A percentile compares a stretch with the other conserved stretches of the same genome.
Conservation (phyloP, 2,329 filamentous ascomycete genomes). For the Phyllosticta citribraziliensis region DNA sequence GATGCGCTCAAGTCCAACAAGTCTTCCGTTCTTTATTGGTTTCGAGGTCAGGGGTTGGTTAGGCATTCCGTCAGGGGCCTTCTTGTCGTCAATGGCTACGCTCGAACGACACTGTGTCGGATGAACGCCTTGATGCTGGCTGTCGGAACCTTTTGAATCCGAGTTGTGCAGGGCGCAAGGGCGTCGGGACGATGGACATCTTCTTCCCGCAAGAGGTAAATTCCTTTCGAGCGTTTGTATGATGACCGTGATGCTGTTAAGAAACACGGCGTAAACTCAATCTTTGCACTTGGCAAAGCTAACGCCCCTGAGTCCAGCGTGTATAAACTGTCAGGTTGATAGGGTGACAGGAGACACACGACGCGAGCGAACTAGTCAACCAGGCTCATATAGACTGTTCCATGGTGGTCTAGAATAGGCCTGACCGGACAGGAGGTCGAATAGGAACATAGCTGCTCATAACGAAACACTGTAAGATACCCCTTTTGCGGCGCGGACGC, state of each 20-base stretch:
- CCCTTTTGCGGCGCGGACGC: background rate
- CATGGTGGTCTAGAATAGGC: background rate
- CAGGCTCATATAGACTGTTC: background rate
- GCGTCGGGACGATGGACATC: background rate
- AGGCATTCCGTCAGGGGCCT: background rate
- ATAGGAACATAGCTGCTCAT: background rate
- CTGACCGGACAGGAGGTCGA: background rate
- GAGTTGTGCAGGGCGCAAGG: background rate
- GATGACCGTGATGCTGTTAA: background rate
- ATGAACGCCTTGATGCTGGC: background rate
- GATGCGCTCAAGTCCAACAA: too few species aligned
- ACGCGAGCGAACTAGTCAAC: background rate
- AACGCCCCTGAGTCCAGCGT: too few species aligned
- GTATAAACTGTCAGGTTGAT: background rate
- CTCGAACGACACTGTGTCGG: background rate
- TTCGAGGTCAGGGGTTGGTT: background rate
- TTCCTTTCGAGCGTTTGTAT: background rate
- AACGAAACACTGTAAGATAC: background rate
- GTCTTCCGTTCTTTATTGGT: background rate
- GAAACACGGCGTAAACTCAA: background rate
- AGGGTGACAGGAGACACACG: background rate
- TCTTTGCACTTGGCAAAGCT: background rate
- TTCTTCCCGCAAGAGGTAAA: background rate
- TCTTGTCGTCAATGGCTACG: background rate
- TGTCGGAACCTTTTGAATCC: background rate